phyloP scores from a whole-genome alignment of 1,284 basidiomycete genomes.

The Pisolithus thermaeus region DNA sequence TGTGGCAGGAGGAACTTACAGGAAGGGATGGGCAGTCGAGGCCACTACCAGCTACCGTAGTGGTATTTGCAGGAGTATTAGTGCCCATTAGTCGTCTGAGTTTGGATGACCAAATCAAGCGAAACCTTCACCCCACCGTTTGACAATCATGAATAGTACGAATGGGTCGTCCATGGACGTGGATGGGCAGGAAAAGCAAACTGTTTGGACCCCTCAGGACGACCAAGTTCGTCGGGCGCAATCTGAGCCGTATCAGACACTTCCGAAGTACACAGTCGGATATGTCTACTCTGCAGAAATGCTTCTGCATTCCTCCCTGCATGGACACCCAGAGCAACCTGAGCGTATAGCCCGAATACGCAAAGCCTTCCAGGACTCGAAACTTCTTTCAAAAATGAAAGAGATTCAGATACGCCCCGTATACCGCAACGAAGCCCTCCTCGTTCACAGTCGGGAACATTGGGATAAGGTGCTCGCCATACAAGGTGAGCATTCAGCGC shows the following conservation, averaged over 20 bases:
- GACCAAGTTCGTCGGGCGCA: conserved; percentile 18
- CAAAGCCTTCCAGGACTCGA: conserved; percentile 53
- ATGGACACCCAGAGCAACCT: conserved; percentile 83
- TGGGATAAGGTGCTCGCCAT: conserved; percentile 88
- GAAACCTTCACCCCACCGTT: not conserved
- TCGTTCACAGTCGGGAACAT: conserved; percentile 86
- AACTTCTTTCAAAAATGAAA: conserved; percentile 73
- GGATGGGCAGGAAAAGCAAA: conserved; percentile 15
- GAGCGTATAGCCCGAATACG: conserved; percentile 82
- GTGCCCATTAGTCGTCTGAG: not conserved
- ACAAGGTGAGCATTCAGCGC: conserved; percentile 55
- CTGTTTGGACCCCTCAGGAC: not conserved
- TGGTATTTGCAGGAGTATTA: too few species aligned
- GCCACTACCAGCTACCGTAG: too few species aligned
- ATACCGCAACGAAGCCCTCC: conserved; percentile 70
- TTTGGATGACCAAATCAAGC: conserved; percentile 15
- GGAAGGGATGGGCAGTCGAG: too few species aligned
- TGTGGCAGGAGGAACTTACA: not conserved
- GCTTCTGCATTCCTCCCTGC: conserved; percentile 73
- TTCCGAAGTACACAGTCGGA: conserved; percentile 43
- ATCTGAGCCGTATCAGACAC: conserved; percentile 23
- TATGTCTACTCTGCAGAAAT: conserved; percentile 87
- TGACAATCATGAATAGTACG: too few species aligned
- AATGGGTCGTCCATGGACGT: conserved; percentile 23
- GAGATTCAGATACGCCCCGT: conserved; percentile 73